Evolutionary conservation across 2,329 filamentous ascomycete species (phyloP), one percentile per base, ranked within the genome.

Genomic region (Juglanconis sp.): DNA sequence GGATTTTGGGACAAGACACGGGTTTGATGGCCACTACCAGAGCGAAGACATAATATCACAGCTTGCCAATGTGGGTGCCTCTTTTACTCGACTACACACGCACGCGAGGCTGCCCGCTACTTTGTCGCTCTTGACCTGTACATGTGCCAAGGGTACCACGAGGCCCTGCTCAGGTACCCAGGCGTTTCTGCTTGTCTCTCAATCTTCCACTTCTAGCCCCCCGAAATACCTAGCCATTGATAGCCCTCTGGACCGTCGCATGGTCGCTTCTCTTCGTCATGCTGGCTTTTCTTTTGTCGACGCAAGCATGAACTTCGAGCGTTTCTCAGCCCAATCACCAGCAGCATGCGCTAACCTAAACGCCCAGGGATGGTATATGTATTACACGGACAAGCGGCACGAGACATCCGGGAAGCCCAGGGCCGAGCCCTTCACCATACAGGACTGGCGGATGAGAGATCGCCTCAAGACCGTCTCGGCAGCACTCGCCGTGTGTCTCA

Each of bases 381-480:
- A 99, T 77, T 99, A 91, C 75, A 97, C 94, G 65, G 95, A 99
- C 75, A 98, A 98, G 76, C 89, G 94, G 56, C 95, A 99, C 76
- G 95, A 98, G 73, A 95, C 92, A 30, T 94, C 92, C 40, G 95
- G 92, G 30, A 92, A 93, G 66, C 91, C 92, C 15, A 91, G 92
- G 71, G 83, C 86, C 56, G 82, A 81, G 17, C 74, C 77, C 32
- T 85, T 84, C 66, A 81, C 86, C 64, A 78, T 96, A 5, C 90
- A 96, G 71, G 95, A 98, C 73, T 99, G 95, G 95, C 89, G 95
- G 61, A 97, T 98, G 90, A 88, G 92, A 67, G 95, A 99, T 73
- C 86, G 95, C 13, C 81, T 98, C 64, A 99, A 99, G 79, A 99
- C 95, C 0, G 93, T 99, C 5, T 97, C 93, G 17, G 95, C 95